A percentile compares a stretch with the other conserved stretches of the same genome.
Conservation (phyloP, 768 basidiomycete genomes). For the Boletus rubropictus region DNA sequence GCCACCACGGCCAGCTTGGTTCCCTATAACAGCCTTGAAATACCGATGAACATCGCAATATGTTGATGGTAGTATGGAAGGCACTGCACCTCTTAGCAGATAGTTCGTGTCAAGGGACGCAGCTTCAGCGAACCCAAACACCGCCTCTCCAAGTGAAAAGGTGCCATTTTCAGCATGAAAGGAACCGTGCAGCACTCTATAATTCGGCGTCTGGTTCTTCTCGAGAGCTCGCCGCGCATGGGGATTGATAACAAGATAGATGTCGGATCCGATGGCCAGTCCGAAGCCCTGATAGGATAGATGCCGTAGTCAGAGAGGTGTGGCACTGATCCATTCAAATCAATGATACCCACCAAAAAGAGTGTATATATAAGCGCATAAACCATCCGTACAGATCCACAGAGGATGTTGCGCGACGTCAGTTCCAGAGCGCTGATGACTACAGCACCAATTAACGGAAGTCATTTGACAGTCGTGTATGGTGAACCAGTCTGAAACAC, state of each 20-base stretch:
- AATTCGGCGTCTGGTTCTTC: constrained; percentile 30
- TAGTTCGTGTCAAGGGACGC: constrained; percentile 28
- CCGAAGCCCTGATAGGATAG: constrained; percentile 60
- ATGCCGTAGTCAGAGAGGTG: constrained; percentile 4
- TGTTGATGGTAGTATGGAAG: not conserved
- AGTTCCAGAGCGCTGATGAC: constrained; percentile 77
- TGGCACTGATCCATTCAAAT: not conserved
- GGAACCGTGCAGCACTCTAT: constrained; percentile 49
- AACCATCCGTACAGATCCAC: constrained; percentile 77
- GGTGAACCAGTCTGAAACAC: constrained; percentile 53
- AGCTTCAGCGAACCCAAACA: constrained; percentile 42
- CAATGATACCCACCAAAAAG: constrained; percentile 49
- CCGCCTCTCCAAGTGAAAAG: constrained; percentile 36
- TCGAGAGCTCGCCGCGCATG: constrained; percentile 40
- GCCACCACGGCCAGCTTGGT: constrained; percentile 69
- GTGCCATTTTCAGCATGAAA: constrained; percentile 48
- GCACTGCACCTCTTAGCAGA: constrained; percentile 24
- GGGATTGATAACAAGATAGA: constrained; percentile 67
- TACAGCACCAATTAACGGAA: constrained; percentile 21
- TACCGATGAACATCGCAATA: constrained; percentile 28
- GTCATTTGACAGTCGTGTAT: constrained; percentile 45
- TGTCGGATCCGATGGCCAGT: constrained; percentile 75
- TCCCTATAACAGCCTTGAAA: constrained; percentile 67
- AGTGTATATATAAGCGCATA: constrained; percentile 84
- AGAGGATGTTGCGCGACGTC: constrained; percentile 75